Evolutionary conservation across 116 monocot genomes (phyloP).

Genomic region (Iris pallida): DNA sequence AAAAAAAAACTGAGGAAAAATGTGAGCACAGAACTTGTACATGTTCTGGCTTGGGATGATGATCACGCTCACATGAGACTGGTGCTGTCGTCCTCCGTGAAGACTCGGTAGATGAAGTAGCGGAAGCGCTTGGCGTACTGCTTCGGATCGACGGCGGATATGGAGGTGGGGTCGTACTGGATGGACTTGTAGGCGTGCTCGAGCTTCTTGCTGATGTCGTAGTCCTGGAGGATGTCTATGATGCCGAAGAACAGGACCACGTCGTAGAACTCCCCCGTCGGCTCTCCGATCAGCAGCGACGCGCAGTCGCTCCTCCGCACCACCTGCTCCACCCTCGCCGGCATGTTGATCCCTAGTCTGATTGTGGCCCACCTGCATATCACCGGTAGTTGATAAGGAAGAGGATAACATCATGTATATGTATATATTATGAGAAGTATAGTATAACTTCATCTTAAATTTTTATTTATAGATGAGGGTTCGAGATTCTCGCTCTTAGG

Average conservation of each 20-base stretch:
- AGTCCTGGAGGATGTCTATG: constrained; percentile 80
- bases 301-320: constrained; percentile 14
- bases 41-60: background rate
- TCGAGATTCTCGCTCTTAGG: no score
- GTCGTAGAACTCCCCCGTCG: constrained; percentile 58
- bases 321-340: constrained; percentile 26
- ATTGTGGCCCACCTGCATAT: constrained; percentile 11
- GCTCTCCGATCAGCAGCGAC: constrained; percentile 30
- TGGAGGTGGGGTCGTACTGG: constrained; percentile 69
- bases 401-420: no score
- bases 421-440: no score
- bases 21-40: no score
- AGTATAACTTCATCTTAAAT: no score
- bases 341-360: constrained; percentile 20
- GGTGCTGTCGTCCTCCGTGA: constrained; percentile 32
- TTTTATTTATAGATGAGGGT: no score
- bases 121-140: constrained; percentile 59
- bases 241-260: constrained; percentile 73
- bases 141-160: constrained; percentile 72
- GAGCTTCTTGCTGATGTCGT: constrained; percentile 71
- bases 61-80: constrained; percentile 6
- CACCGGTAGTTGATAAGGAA: no score
- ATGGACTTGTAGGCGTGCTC: constrained; percentile 78
- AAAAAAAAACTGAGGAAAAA: no score
- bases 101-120: constrained; percentile 59